Conservation (phyloP, 345 rosid species). For the Linum tenue region DNA sequence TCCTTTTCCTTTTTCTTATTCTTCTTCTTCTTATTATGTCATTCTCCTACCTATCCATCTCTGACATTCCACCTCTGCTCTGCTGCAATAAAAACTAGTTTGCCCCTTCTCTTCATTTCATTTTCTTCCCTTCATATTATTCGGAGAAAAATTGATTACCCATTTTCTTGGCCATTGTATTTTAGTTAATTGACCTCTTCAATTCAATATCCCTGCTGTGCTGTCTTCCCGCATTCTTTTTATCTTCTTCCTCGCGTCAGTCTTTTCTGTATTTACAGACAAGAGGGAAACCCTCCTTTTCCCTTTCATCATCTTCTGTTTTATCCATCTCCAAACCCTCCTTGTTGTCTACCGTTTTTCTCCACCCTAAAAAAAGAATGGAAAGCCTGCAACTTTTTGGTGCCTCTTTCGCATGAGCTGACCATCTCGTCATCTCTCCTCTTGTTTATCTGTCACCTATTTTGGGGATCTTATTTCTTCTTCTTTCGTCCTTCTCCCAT, state of each 20-base stretch:
- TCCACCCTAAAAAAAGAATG: background rate
- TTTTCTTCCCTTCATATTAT: background rate
- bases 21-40: background rate
- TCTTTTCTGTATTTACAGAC: too few relatives aligned
- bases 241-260: background rate
- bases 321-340: background rate
- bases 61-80: conserved; percentile 5
- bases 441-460: background rate
- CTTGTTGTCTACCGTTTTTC: too few relatives aligned
- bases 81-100: background rate
- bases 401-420: background rate
- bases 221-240: background rate
- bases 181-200: background rate
- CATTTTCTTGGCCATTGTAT: background rate
- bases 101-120: background rate
- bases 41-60: background rate
- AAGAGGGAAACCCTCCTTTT: background rate
- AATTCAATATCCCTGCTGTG: background rate
- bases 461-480: background rate
- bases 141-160: background rate
- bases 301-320: background rate
- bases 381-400: background rate
- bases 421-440: background rate
- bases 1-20: background rate
- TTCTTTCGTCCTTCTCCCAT: background rate